These are phyloP conservation scores for Przewalskia tangutica DNA, from an alignment of 257 asterid species.

Conservation along the genomic window DNA sequence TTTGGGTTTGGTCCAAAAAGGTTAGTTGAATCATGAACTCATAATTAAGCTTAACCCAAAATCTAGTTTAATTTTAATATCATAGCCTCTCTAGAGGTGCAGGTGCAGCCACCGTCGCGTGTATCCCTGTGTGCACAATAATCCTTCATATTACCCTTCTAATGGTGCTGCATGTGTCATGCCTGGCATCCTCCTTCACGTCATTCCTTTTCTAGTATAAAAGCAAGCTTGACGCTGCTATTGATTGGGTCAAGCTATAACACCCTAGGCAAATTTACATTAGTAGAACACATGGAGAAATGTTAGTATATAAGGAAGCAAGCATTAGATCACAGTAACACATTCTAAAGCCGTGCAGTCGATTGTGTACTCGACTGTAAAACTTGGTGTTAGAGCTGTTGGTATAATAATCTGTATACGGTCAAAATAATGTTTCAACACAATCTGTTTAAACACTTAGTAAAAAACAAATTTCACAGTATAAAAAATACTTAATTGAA, in stretches of 20 bases:
- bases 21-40: too few relatives aligned
- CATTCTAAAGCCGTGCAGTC: neutral
- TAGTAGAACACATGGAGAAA: neutral
- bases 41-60: too few relatives aligned
- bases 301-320: neutral
- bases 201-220: neutral
- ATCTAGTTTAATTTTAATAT: too few relatives aligned
- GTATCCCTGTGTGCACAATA: neutral
- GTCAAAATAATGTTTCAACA: too few relatives aligned
- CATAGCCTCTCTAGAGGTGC: neutral
- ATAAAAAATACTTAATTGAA: too few relatives aligned
- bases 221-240: neutral
- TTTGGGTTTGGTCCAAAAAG: too few relatives aligned
- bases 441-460: too few relatives aligned
- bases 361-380: neutral
- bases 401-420: too few relatives aligned
- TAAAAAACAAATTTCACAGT: too few relatives aligned
- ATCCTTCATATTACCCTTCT: neutral
- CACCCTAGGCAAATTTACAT: neutral
- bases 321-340: neutral
- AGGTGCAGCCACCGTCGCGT: neutral
- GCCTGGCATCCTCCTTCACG: neutral
- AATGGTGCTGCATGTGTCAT: neutral
- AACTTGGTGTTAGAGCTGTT: neutral
- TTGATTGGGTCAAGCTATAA: neutral